phyloP scores from a whole-genome alignment of 2,329 filamentous ascomycete genomes.

The Catunica adiposa region DNA sequence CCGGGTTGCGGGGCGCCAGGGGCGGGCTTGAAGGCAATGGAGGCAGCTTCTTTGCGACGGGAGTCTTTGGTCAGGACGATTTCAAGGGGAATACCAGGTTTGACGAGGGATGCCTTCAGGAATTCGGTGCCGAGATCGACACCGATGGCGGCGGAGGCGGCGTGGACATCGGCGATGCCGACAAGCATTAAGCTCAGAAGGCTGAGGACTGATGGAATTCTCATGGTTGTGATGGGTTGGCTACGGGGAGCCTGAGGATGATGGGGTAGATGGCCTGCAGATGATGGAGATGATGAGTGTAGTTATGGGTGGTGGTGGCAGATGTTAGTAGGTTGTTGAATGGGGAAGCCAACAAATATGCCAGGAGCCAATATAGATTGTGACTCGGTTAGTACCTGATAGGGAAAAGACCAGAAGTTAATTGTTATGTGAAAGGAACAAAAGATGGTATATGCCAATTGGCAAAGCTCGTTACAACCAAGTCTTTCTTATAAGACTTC shows the following conservation, averaged over 20 bases:
- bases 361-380: no score
- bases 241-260: neutral
- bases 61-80: constrained; percentile 98
- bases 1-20: constrained; percentile 47
- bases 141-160: constrained; percentile 62
- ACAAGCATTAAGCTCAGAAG: constrained; percentile 21
- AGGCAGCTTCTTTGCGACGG: constrained; percentile 82
- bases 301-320: no score
- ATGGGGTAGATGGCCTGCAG: neutral
- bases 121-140: constrained; percentile 93
- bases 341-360: no score
- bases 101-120: constrained; percentile 89
- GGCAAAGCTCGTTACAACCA: no score
- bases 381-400: no score
- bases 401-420: neutral
- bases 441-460: neutral
- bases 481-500: no score
- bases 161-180: constrained; percentile 33
- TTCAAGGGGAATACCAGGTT: constrained; percentile 90
- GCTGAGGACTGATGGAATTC: constrained; percentile 14
- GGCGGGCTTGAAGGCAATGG: constrained; percentile 85
- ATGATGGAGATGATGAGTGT: neutral
- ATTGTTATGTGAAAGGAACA: neutral
- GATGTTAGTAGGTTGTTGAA: no score
- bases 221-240: constrained; percentile 9